Conservation (phyloP, 257 asterid species). For the Gentiana straminea region DNA sequence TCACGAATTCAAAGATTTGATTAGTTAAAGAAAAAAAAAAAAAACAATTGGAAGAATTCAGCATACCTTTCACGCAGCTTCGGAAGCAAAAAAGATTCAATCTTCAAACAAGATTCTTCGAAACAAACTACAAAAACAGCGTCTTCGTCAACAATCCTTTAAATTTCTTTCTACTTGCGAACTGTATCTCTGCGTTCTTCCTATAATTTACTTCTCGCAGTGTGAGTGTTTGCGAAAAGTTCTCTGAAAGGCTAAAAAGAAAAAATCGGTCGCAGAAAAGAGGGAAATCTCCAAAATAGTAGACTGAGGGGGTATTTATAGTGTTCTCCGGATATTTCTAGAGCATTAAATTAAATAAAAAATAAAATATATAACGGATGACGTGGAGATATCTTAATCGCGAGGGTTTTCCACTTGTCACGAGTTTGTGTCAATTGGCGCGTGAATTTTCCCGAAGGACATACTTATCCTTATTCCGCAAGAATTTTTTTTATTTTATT, state of each 20-base stretch:
- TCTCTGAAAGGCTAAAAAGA: not conserved
- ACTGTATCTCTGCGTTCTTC: not conserved
- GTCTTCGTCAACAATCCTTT: not conserved
- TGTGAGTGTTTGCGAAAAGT: not conserved
- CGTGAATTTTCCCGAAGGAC: conserved; percentile 1
- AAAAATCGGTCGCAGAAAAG: not conserved
- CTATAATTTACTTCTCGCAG: not conserved
- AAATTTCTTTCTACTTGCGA: not conserved
- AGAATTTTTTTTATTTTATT: too few relatives aligned
- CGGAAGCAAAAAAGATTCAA: not conserved
- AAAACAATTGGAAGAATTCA: not conserved
- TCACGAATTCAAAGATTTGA: not conserved
- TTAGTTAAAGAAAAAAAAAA: not conserved
- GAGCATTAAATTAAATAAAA: not conserved
- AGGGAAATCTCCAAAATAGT: not conserved
- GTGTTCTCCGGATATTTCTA: conserved; percentile 2
- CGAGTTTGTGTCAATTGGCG: not conserved
- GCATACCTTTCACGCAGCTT: conserved; percentile 2
- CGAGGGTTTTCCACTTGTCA: not conserved
- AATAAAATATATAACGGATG: not conserved
- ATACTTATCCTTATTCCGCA: not conserved
- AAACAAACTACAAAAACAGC: not conserved
- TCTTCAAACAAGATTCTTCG: not conserved
- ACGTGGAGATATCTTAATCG: conserved; percentile 6
- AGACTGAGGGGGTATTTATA: conserved; percentile 4